Evolutionary conservation across 805 yeast genomes (phyloP), one percentile per base, ranked within the genome.

Genomic region (Candida taoyuanica): DNA sequence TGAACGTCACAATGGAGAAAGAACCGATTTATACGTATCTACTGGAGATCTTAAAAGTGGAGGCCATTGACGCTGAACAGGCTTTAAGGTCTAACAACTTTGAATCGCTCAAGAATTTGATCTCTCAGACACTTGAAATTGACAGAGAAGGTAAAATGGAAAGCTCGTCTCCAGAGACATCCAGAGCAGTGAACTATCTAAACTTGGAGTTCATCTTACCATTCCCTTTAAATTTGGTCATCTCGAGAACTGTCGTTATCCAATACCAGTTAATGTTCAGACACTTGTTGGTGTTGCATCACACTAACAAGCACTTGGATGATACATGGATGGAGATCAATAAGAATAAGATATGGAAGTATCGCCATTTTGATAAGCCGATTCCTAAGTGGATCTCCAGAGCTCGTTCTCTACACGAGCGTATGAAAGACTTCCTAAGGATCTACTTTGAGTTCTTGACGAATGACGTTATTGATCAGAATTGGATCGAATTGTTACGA

Each of bases 201-300:
- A 74, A 73, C 41, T 59, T 82, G 31, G 77, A 79, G 29, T 43
- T 81, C 7, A 60, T 70, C n/a, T 59, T 89, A 17, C 96, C 97
- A 3, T 93, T 86, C 55, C 99, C 99, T 0, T 61, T 87, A 34
- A 87, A 87, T 52, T 66, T 91, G 18, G 68, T 93, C 1, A 63
- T 87, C 1, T 77, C 84, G 14, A 74, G 79, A 38, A 81, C 87
- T 13, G 76, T 81, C 18, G 65, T 86, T 14, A 71, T 78, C 34
- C 86, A 93, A 46, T 87, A 82, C 54, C 96, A 91, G 56, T 65
- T 86, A 25, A 63, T 88, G 33, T 86, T 85, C 50, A 74, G 96
- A 46, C 79, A 85, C 46, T 64, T 84, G 27, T 59, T 81, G 29
- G 70, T 78, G 23, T 54, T 86, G n/a, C 78, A 78, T 44, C 77